Conservation (phyloP, 805 yeast species). For the Monosporozyma unispora region DNA sequence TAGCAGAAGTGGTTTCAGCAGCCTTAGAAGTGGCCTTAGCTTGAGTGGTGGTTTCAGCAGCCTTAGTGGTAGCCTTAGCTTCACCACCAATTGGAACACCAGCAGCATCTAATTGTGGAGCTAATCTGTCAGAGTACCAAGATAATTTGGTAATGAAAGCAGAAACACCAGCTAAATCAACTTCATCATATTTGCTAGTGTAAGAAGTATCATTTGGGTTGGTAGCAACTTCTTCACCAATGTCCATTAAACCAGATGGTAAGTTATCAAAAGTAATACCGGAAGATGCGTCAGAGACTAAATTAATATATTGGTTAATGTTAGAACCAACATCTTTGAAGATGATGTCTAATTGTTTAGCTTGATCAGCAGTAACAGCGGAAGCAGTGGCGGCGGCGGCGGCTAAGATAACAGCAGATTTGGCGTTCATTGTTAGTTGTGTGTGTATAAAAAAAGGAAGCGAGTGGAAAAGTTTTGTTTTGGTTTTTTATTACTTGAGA, state of each 20-base stretch:
- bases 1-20: conserved; percentile 5
- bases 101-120: conserved; percentile 10
- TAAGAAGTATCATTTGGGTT: conserved; percentile 25
- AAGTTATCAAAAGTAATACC: conserved; percentile 11
- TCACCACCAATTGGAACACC: conserved; percentile 3
- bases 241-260: conserved; percentile 18
- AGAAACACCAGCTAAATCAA: conserved; percentile 23
- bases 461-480: conserved; percentile 9
- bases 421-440: conserved; percentile 12
- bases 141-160: conserved; percentile 27
- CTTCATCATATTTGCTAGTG: conserved; percentile 26
- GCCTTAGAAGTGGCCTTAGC: conserved; percentile 6
- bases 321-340: conserved; percentile 15
- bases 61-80: conserved; percentile 7
- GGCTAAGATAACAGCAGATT: conserved; percentile 14
- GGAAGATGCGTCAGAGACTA: conserved; percentile 8
- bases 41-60: conserved; percentile 8
- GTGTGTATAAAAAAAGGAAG: conserved; percentile 1
- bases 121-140: conserved; percentile 29
- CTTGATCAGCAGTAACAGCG: conserved; percentile 15
- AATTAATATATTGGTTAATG: conserved; percentile 12
- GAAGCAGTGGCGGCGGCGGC: conserved; percentile 16
- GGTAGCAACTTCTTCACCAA: conserved; percentile 20
- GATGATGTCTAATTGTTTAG: conserved; percentile 16
- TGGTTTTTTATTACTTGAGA: background rate